Base-by-base conservation (phyloP, 768 basidiomycete species). In the Hericium alpestre region DNA sequence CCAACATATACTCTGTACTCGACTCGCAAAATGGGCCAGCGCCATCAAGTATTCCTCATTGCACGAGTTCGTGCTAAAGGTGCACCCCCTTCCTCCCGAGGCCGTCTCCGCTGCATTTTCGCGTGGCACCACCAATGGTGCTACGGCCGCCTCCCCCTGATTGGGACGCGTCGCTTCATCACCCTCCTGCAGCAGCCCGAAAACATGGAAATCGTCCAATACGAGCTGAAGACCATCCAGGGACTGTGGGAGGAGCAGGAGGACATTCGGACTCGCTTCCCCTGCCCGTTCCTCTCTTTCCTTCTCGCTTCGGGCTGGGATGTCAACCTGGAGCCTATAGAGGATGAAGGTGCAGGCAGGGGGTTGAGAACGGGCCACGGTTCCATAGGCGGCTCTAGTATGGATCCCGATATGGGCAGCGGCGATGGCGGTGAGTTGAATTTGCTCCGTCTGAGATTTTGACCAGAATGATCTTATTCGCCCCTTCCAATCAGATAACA, bases 41-140 rank as follows among this genome's bases (percentile, higher is more conserved):
- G 53, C 18, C 53, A 54, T 25, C 40, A 54, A 27, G 53, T 32
- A 4, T 54, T 41, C 27, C 12, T 46, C 53, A 43, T 54, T 38
- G 53, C 53, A 15, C 39, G 41, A 4, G 22, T 54, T 23, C 39
- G 43, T n/a, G 43, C n/a, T 15, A 46, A n/a, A 15, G 43, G 43
- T 20, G 13, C 43, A 8, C n/a, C n/a, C 20, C 16, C 43, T 9
- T 32, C 53, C 39, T 10, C 41, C 20, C 40, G 39, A 20, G 27
- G 39, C 40, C 53, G 41, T 38, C 74, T 75, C 64, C 73, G 71
- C 23, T 76, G 74, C 50, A 59, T 77, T n/a, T 72, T 66, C 7
- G 75, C 70, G 6, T 64, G 67, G 8, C 73, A 76, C 57, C 67
- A 74, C 60, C 72, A 74, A 60, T 73, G 71, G 72, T 74, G 68